These are phyloP conservation scores for Calonectria naviculata DNA, from an alignment of 2,329 filamentous ascomycete species.

Conservation along the genomic window DNA sequence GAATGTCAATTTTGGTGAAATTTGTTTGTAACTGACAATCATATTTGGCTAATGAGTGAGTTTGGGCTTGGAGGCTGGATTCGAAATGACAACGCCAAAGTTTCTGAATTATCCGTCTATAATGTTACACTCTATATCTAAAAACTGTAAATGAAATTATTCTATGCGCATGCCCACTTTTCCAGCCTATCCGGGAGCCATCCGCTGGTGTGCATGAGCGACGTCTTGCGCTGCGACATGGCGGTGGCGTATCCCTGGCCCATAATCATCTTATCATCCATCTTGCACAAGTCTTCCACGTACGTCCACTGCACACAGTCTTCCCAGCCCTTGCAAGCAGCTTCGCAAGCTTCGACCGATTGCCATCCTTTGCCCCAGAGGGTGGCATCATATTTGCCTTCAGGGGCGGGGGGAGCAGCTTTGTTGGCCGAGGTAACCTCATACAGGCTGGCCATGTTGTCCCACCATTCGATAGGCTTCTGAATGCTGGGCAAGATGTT, in stretches of 20 bases:
- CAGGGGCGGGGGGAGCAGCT: constrained; percentile 22
- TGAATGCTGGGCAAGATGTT: constrained; percentile 33
- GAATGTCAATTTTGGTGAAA: too few relatives aligned
- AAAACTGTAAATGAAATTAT: background rate
- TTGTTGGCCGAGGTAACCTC: constrained; percentile 38
- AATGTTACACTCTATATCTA: background rate
- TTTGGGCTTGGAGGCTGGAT: too few relatives aligned
- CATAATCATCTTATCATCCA: constrained; percentile 39
- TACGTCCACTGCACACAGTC: constrained; percentile 36
- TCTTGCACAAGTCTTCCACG: constrained; percentile 39
- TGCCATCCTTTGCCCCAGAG: constrained; percentile 35
- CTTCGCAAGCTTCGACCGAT: constrained; percentile 35
- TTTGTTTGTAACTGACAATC: too few relatives aligned
- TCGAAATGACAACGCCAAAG: too few relatives aligned
- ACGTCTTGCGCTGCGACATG: constrained; percentile 39
- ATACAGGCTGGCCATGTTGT: constrained; percentile 33
- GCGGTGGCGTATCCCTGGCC: constrained; percentile 35
- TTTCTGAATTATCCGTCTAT: background rate
- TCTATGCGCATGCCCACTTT: constrained; percentile 25
- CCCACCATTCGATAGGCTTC: constrained; percentile 36
- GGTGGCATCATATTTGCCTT: constrained; percentile 22
- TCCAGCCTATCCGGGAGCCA: constrained; percentile 35
- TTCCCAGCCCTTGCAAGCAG: constrained; percentile 32
- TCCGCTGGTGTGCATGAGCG: constrained; percentile 38
- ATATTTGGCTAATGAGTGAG: too few relatives aligned